Evolutionary conservation across 2,329 filamentous ascomycete genomes (phyloP), one percentile per base, ranked within the genome.

Genomic region (Septoria petroselini): DNA sequence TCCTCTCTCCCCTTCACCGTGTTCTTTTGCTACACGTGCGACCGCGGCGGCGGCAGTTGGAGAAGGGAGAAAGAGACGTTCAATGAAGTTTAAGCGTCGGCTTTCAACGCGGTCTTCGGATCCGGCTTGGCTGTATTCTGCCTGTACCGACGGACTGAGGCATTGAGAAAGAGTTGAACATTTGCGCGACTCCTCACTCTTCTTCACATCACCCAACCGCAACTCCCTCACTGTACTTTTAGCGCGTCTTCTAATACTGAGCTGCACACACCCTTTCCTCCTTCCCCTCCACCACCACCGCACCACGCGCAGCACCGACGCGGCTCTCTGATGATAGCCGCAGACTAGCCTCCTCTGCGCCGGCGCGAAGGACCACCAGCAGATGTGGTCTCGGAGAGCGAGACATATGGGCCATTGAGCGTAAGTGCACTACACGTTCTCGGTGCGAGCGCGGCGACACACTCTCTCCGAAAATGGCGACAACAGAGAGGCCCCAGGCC

Each of bases 401-500:
- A 8, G 17, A 19, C 18, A 27, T 11, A 5, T 48, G 35, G 17
- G 31, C 25, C 38, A 41, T 41, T 48, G 29, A 41, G 37, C 34
- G 45, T 35, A 27, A 34, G 37, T 30, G 37, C 37, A 41, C 15
- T 21, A 30, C 6, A 41, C 35, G 34, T 17, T 31, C 45, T 27
- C 33, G 25, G 23, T 19, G 15, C 35, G 27, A 48, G 17, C 23
- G 15, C 14, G 15, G 31, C 45, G 25, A 25, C 37, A 21, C 14
- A 33, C n/a, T 41, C 45, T 34, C 9, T 9, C 7, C 45, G 3
- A 41, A 34, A 11, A 48, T 48, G 45, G 15, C 45, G 12, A 41
- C 8, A 18, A n/a, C 35, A 18, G 29, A 33, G 25, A 39, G 14
- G 15, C 7, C 35, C 14, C 9, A 15, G 5, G 35, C 7, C 12